Evolutionary conservation across 2,329 filamentous ascomycete genomes (phyloP).

Genomic region (Penicillium freii): DNA sequence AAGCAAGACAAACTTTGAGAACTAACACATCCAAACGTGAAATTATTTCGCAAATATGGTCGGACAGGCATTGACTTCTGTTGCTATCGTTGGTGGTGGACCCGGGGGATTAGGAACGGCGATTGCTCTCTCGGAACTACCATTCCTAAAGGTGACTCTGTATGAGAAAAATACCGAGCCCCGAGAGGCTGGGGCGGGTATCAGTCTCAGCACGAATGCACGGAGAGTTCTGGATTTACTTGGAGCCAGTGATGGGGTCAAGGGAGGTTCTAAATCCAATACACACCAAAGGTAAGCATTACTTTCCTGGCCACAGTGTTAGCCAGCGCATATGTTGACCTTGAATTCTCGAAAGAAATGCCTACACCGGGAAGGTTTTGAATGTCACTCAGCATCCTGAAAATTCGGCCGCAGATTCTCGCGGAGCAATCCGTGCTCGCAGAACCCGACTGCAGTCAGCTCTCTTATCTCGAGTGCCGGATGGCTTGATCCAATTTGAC

Average conservation of each 20-base stretch:
- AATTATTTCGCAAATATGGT: conserved; percentile 7
- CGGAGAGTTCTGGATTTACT: conserved; percentile 51
- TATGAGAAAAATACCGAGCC: conserved; percentile 49
- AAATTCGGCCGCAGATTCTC: conserved; percentile 13
- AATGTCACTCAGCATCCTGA: conserved; percentile 26
- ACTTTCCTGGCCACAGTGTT: background rate
- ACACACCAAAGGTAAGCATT: conserved; percentile 16
- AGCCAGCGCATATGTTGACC: background rate
- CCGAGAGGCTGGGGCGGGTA: conserved; percentile 51
- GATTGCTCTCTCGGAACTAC: conserved; percentile 45
- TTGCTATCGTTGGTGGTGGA: conserved; percentile 43
- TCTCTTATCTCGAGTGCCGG: conserved; percentile 48
- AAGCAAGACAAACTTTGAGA: background rate
- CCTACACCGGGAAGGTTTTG: conserved; percentile 13
- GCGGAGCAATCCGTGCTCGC: conserved; percentile 28
- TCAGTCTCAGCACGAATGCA: conserved; percentile 47
- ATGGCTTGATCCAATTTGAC: conserved; percentile 45
- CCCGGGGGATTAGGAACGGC: conserved; percentile 45
- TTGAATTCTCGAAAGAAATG: conserved; percentile 7
- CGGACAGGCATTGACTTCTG: conserved; percentile 6
- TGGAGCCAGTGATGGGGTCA: conserved; percentile 42
- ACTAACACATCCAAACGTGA: no score
- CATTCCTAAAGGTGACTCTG: conserved; percentile 43
- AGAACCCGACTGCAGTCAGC: conserved; percentile 49
- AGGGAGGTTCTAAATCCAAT: conserved; percentile 35